These are phyloP conservation scores for Monotropa hypopitys DNA, from an alignment of 179 eudicot species.

Conservation along the genomic window DNA sequence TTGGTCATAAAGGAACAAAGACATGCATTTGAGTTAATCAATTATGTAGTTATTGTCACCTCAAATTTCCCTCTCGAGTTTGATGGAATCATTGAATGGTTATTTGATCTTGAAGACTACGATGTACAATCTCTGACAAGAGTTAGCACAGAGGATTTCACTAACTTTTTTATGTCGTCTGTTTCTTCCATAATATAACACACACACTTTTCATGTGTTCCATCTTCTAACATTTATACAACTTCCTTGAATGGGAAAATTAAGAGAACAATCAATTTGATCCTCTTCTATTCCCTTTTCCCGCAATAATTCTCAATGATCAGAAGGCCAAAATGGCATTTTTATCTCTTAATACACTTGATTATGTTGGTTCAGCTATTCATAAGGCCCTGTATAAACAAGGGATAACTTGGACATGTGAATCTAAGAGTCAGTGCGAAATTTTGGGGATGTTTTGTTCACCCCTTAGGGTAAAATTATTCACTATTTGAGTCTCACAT, in stretches of 20 bases:
- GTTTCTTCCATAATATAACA: not conserved
- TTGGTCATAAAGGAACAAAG: not conserved
- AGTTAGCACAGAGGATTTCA: not conserved
- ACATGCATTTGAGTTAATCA: not conserved
- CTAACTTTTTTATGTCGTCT: not conserved
- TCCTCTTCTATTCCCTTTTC: no score
- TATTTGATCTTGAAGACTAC: not conserved
- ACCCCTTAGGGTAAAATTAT: no score
- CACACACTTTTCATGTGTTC: not conserved
- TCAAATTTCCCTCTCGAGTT: not conserved
- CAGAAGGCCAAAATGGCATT: no score
- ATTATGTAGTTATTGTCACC: not conserved
- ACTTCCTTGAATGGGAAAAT: not conserved
- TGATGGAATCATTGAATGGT: not conserved
- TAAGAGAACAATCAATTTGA: no score
- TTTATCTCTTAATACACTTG: no score
- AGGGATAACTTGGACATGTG: no score
- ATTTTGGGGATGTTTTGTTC: no score
- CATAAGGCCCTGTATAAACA: no score
- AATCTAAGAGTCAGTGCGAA: no score
- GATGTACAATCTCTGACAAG: not conserved
- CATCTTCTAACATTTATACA: not conserved
- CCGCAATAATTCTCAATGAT: not conserved
- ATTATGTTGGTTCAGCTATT: no score
- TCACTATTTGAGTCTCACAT: no score